Percentiles rank a stretch among this genome's conserved stretches.
Conservation (phyloP, 192 early-diverging fungal genomes). For the Rhizoclosmatium sp. region DNA sequence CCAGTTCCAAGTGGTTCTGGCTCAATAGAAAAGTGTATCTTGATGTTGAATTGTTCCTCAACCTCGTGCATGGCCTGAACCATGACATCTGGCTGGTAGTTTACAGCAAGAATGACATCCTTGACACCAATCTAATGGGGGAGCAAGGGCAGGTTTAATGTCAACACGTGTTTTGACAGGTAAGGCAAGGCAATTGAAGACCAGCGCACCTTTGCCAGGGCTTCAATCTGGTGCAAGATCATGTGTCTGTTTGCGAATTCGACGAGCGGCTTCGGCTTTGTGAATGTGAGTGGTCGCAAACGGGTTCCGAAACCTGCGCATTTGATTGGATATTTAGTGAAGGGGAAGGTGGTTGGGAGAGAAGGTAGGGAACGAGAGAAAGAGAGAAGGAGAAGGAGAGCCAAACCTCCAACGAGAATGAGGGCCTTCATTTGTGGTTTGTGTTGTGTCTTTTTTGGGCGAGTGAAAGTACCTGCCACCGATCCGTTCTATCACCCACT, state of each 20-base stretch:
- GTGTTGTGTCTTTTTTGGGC: not conserved
- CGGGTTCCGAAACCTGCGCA: slow-evolving; percentile 93
- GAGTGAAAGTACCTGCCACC: not conserved
- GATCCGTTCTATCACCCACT: not conserved
- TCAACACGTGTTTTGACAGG: too few species aligned
- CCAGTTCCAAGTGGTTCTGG: slow-evolving; percentile 94
- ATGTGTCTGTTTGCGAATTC: slow-evolving; percentile 99
- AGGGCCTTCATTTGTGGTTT: slow-evolving; percentile 60
- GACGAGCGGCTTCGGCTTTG: slow-evolving; percentile 98
- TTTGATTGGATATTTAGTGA: not conserved
- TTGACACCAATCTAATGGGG: slow-evolving; percentile 88
- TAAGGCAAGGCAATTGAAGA: not conserved
- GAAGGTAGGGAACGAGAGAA: not conserved
- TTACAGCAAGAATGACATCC: slow-evolving; percentile 98
- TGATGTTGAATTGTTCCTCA: slow-evolving; percentile 88
- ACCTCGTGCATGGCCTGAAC: slow-evolving; percentile 91
- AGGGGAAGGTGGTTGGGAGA: not conserved
- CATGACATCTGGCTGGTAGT: slow-evolving; percentile 99
- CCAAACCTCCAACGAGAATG: slow-evolving; percentile 63
- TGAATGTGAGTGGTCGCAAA: slow-evolving; percentile 94
- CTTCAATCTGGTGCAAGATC: slow-evolving; percentile 99
- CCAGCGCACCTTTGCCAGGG: slow-evolving; percentile 84
- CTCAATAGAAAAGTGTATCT: slow-evolving; percentile 96
- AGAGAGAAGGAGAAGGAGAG: not conserved
- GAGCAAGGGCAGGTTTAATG: not conserved